These are phyloP conservation scores for Auricularia heimuer DNA, from an alignment of 768 basidiomycete genomes.

Conservation along the genomic window DNA sequence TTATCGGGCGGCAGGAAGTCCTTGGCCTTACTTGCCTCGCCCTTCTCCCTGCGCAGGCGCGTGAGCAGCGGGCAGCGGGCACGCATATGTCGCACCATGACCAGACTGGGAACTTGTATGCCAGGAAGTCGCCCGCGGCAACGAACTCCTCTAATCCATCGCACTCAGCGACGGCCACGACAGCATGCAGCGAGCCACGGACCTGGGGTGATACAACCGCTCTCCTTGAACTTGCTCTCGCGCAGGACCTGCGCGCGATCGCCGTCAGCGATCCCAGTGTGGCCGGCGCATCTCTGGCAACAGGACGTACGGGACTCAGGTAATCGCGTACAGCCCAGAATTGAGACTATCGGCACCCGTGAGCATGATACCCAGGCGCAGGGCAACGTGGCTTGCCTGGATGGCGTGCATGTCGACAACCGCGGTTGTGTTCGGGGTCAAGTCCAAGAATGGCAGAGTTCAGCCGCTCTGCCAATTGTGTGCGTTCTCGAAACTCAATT, in stretches of 20 bases:
- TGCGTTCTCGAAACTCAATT: neutral
- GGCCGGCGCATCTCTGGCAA: constrained; percentile 12
- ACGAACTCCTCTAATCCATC: constrained; percentile 83
- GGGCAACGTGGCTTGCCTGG: constrained; percentile 6
- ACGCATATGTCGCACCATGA: constrained; percentile 52
- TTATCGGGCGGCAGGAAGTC: constrained; percentile 94
- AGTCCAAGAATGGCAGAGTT: neutral
- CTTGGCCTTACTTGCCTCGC: constrained; percentile 72
- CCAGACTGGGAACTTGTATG: constrained; percentile 99
- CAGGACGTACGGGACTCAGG: constrained; percentile 68
- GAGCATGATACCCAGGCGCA: constrained; percentile 4
- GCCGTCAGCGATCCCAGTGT: constrained; percentile 16
- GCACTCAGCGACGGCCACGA: neutral
- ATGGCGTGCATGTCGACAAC: constrained; percentile 12
- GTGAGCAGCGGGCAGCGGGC: neutral
- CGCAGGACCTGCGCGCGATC: constrained; percentile 63
- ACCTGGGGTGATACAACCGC: constrained; percentile 94
- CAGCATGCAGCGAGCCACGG: constrained; percentile 14
- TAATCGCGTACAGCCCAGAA: constrained; percentile 92
- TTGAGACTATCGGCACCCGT: constrained; percentile 53
- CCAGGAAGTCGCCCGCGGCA: constrained; percentile 92
- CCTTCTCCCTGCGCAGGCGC: constrained; percentile 65
- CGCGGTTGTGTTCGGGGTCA: neutral
- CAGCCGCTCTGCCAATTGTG: neutral
- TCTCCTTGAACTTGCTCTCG: constrained; percentile 98